These are phyloP conservation scores for Boletellus sp. DNA, from an alignment of 1,284 basidiomycete genomes.

Conservation along the genomic window DNA sequence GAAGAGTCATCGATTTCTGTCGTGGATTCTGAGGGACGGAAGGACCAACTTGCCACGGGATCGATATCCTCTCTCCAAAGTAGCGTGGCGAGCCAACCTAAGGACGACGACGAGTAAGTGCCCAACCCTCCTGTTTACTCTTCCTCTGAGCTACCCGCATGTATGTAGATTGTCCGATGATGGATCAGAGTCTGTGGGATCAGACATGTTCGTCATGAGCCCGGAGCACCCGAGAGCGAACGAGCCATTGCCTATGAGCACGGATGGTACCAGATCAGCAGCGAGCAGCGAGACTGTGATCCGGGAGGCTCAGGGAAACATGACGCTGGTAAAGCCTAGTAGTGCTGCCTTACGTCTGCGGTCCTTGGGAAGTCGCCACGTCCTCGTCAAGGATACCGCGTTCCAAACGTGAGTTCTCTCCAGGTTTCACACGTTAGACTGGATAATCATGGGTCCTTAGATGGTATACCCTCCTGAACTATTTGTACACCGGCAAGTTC, in stretches of 20 bases:
- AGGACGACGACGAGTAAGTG: conserved; percentile 11
- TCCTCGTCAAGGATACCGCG: conserved; percentile 30
- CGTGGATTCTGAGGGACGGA: not conserved
- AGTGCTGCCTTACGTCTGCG: conserved; percentile 4
- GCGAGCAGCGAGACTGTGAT: conserved; percentile 6
- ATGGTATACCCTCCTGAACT: conserved; percentile 28
- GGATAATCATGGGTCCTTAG: conserved; percentile 5
- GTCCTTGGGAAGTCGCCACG: conserved; percentile 17
- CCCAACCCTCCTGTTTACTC: not conserved
- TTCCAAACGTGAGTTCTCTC: conserved; percentile 24
- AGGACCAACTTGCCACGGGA: not conserved
- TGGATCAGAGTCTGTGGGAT: conserved; percentile 16
- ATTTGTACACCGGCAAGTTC: conserved; percentile 26
- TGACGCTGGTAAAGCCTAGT: not conserved
- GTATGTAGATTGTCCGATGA: conserved; percentile 15
- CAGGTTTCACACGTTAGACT: not conserved
- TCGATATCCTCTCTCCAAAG: not conserved
- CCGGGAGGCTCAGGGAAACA: not conserved
- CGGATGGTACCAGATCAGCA: not conserved
- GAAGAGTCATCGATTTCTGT: not conserved
- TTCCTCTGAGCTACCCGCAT: not conserved
- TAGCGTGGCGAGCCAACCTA: not conserved
- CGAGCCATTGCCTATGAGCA: not conserved
- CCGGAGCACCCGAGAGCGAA: conserved; percentile 9
- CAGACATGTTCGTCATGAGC: conserved; percentile 25